phyloP scores from a whole-genome alignment of 805 yeast species.

The Zygosaccharomyces lentus region DNA sequence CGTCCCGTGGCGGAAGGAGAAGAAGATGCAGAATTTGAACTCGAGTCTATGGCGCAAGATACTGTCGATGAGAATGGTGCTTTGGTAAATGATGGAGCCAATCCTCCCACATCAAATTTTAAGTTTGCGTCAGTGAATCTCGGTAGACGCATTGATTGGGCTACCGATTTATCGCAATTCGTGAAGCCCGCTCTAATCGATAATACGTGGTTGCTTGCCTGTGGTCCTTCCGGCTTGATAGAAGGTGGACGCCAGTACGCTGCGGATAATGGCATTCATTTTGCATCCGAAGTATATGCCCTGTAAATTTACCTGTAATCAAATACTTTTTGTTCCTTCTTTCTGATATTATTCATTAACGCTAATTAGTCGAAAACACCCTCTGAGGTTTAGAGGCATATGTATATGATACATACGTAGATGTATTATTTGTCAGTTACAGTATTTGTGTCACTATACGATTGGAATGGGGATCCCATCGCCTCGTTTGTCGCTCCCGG shows the following conservation, averaged over 20 bases:
- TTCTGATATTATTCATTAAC: neutral
- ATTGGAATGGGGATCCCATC: slow-evolving; percentile 73
- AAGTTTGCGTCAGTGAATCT: slow-evolving; percentile 19
- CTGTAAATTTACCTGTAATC: slow-evolving; percentile 8
- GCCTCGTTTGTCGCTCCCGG: slow-evolving; percentile 79
- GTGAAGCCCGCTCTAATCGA: slow-evolving; percentile 15
- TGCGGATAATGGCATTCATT: slow-evolving; percentile 16
- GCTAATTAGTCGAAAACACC: neutral
- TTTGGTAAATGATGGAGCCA: slow-evolving; percentile 3
- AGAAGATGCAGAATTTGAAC: slow-evolving; percentile 19
- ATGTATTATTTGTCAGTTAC: neutral
- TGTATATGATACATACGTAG: neutral
- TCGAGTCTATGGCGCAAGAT: slow-evolving; percentile 14
- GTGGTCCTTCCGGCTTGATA: slow-evolving; percentile 30
- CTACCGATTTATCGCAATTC: slow-evolving; percentile 22
- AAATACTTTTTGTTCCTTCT: neutral
- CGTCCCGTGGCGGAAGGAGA: slow-evolving; percentile 4
- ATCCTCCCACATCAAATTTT: neutral
- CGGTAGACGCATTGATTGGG: slow-evolving; percentile 29
- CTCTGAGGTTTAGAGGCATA: neutral
- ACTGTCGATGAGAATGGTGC: slow-evolving; percentile 21
- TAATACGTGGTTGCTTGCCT: slow-evolving; percentile 29
- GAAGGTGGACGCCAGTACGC: slow-evolving; percentile 22
- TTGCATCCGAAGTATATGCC: slow-evolving; percentile 24
- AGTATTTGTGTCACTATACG: slow-evolving; percentile 21